phyloP scores from a whole-genome alignment of 2,329 filamentous ascomycete genomes.

The Neonectria coccinea region DNA sequence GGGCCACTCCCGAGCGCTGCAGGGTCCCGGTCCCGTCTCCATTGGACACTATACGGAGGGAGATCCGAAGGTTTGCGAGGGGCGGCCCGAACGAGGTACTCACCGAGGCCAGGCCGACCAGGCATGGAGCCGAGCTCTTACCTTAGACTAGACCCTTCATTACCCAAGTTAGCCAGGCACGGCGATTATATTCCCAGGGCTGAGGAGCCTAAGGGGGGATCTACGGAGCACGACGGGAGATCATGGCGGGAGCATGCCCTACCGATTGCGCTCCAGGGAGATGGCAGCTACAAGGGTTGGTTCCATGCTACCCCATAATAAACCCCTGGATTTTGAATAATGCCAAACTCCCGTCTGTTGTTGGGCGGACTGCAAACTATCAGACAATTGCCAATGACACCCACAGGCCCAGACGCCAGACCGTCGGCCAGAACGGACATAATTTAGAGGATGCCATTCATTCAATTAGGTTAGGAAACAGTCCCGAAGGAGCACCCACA shows the following conservation, averaged over 20 bases:
- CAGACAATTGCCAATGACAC: background rate
- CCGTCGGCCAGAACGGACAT: background rate
- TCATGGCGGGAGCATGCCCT: background rate
- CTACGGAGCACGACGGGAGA: background rate
- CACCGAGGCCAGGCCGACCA: background rate
- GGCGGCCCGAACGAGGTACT: slow-evolving; percentile 18
- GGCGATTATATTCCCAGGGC: background rate
- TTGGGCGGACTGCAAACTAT: background rate
- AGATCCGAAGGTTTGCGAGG: slow-evolving; percentile 7
- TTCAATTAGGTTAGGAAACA: background rate
- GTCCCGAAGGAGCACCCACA: slow-evolving; percentile 1
- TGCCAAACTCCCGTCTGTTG: background rate
- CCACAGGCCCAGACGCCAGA: background rate
- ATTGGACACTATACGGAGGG: too few species aligned
- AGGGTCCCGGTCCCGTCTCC: background rate
- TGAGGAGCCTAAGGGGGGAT: background rate
- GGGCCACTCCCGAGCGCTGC: slow-evolving; percentile 1
- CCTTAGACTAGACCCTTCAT: too few species aligned
- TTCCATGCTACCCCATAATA: background rate
- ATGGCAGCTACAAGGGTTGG: slow-evolving; percentile 9
- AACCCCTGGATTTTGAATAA: background rate
- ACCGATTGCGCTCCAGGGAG: background rate
- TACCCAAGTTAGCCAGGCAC: slow-evolving; percentile 4
- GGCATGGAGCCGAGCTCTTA: too few species aligned
- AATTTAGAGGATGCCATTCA: background rate